Conservation (phyloP, 495 filamentous ascomycete genomes). For the Talaromyces proteolyticus region DNA sequence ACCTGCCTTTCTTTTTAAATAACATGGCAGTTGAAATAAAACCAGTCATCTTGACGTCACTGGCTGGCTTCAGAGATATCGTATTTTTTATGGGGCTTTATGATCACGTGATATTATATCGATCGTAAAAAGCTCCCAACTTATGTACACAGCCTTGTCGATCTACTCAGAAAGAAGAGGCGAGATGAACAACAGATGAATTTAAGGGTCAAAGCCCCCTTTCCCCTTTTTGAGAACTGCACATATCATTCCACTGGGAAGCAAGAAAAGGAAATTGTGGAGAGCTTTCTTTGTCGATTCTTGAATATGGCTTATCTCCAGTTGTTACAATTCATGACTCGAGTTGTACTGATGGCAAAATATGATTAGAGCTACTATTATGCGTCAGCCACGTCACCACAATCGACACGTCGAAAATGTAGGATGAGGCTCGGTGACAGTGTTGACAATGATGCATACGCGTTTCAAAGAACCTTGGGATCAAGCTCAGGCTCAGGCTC, state of each 20-base stretch:
- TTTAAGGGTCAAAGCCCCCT: too few relatives aligned
- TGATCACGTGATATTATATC: background rate
- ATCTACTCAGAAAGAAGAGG: background rate
- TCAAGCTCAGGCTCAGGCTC: background rate
- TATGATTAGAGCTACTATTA: background rate
- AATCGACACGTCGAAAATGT: background rate
- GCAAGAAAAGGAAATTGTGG: too few relatives aligned
- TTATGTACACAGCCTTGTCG: background rate
- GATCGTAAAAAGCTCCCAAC: background rate
- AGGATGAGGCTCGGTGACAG: background rate
- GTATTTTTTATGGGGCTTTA: background rate
- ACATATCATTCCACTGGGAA: too few relatives aligned
- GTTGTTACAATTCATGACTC: background rate
- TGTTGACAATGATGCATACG: too few relatives aligned
- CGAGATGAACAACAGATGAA: background rate
- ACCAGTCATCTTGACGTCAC: conserved; percentile 34
- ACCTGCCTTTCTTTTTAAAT: too few relatives aligned
- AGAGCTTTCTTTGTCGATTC: too few relatives aligned
- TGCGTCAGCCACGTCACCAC: background rate
- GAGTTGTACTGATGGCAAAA: background rate
- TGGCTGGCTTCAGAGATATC: background rate
- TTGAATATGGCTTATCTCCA: too few relatives aligned
- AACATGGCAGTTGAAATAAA: too few relatives aligned
- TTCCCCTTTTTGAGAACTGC: too few relatives aligned
- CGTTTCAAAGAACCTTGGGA: too few relatives aligned